Conservation (phyloP, 2,329 filamentous ascomycete genomes). For the Sordariomycetes sp. region DNA sequence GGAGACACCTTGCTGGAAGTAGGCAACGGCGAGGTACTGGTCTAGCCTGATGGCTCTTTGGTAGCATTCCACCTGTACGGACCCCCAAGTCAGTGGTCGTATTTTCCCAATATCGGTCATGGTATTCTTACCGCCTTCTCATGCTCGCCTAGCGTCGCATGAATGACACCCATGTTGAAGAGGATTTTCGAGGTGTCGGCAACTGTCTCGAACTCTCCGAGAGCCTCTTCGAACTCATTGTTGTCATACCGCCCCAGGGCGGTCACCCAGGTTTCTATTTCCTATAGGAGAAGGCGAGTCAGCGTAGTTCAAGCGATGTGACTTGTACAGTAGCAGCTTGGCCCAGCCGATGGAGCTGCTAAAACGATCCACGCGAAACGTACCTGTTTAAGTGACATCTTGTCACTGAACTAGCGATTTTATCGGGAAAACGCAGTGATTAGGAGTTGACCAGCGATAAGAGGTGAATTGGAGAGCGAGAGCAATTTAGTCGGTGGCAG, state of each 20-base stretch:
- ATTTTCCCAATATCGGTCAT: too few species aligned
- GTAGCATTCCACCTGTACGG: constrained; percentile 78
- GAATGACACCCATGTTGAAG: constrained; percentile 97
- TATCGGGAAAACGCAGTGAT: neutral
- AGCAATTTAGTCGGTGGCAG: neutral
- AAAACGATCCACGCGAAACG: constrained; percentile 10
- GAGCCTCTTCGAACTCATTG: constrained; percentile 88
- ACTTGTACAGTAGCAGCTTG: neutral
- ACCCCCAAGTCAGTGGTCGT: neutral
- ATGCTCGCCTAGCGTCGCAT: constrained; percentile 92
- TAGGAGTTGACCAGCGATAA: neutral
- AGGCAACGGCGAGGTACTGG: constrained; percentile 92
- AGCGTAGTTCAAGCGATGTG: neutral
- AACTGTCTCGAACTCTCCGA: constrained; percentile 76
- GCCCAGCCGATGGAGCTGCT: neutral
- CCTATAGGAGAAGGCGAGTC: constrained; percentile 36
- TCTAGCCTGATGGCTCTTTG: constrained; percentile 84
- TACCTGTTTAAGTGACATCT: constrained; percentile 54
- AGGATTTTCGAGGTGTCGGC: constrained; percentile 95
- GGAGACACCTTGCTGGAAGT: constrained; percentile 96
- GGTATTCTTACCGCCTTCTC: constrained; percentile 69
- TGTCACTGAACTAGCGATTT: constrained; percentile 7
- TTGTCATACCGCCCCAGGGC: constrained; percentile 90
- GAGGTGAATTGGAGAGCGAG: constrained; percentile 3
- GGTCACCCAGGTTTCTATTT: constrained; percentile 97